Conservation (phyloP, 371 early-diverging fungal species). For the Rhizomucor miehei region DNA sequence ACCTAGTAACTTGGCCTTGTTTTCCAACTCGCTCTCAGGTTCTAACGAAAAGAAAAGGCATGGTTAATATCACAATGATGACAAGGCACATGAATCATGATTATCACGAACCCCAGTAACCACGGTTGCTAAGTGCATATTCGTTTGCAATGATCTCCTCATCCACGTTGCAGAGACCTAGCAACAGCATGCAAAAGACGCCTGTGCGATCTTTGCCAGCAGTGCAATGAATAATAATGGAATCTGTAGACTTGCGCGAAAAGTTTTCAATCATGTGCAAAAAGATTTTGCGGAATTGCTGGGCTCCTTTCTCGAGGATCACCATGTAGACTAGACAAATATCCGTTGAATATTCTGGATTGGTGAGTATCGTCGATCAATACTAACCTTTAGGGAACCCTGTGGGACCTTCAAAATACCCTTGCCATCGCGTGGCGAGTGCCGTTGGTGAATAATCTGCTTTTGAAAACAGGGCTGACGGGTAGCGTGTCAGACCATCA, state of each 20-base stretch:
- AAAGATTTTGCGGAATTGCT: slow-evolving; percentile 49
- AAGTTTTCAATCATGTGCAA: slow-evolving; percentile 51
- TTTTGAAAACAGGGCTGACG: slow-evolving; percentile 55
- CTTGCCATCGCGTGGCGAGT: slow-evolving; percentile 55
- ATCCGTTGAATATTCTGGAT: neutral
- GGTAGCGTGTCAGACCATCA: slow-evolving; percentile 34
- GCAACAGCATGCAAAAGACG: slow-evolving; percentile 68
- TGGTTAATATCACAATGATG: no score
- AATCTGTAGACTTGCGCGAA: slow-evolving; percentile 16
- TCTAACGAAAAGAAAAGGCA: slow-evolving; percentile 18
- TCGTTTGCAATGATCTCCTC: slow-evolving; percentile 75
- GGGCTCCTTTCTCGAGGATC: slow-evolving; percentile 51
- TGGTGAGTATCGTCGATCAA: no score
- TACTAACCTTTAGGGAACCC: slow-evolving; percentile 53
- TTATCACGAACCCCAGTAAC: slow-evolving; percentile 42
- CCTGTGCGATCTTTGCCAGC: slow-evolving; percentile 93
- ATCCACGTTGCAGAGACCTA: slow-evolving; percentile 70
- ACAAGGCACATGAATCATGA: neutral
- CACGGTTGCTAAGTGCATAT: slow-evolving; percentile 61
- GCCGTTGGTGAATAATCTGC: slow-evolving; percentile 63
- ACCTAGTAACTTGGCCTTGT: slow-evolving; percentile 29
- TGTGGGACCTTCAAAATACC: slow-evolving; percentile 54
- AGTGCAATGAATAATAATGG: slow-evolving; percentile 83
- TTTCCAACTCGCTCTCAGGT: slow-evolving; percentile 32
- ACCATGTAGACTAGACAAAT: slow-evolving; percentile 41